phyloP scores from a whole-genome alignment of 805 yeast genomes.

The Yarrowia porcina region DNA sequence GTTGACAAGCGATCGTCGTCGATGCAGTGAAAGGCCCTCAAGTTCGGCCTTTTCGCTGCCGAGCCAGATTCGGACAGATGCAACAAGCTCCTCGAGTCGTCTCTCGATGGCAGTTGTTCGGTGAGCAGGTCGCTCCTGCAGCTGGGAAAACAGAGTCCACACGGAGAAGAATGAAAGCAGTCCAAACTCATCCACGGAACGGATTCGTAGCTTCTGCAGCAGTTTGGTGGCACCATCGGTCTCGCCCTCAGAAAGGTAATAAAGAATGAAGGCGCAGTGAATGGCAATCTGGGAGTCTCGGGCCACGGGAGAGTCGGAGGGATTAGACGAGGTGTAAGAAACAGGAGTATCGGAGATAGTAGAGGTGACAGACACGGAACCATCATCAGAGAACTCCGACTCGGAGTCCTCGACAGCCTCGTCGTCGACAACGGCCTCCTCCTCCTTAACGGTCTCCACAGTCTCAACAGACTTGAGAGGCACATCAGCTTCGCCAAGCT shows the following conservation, averaged over 20 bases:
- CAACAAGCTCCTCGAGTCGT: slow-evolving; percentile 33
- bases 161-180: slow-evolving; percentile 38
- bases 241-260: slow-evolving; percentile 28
- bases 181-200: slow-evolving; percentile 32
- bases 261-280: slow-evolving; percentile 33
- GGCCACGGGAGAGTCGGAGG: slow-evolving; percentile 24
- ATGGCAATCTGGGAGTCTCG: slow-evolving; percentile 35
- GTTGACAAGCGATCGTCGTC: slow-evolving; percentile 36
- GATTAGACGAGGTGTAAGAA: slow-evolving; percentile 2
- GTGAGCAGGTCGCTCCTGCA: slow-evolving; percentile 27
- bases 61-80: slow-evolving; percentile 37
- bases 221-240: slow-evolving; percentile 27
- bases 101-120: slow-evolving; percentile 24
- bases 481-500: slow-evolving; percentile 23
- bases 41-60: slow-evolving; percentile 38
- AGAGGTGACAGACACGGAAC: neutral
- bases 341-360: slow-evolving; percentile 12
- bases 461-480: neutral
- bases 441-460: neutral
- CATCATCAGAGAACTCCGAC: slow-evolving; percentile 12
- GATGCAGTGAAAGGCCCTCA: slow-evolving; percentile 33
- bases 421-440: neutral
- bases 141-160: slow-evolving; percentile 29
- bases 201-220: slow-evolving; percentile 26
- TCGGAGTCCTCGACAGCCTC: slow-evolving; percentile 3